Conservation (phyloP, 257 asterid species). For the Solanum phureja region DNA sequence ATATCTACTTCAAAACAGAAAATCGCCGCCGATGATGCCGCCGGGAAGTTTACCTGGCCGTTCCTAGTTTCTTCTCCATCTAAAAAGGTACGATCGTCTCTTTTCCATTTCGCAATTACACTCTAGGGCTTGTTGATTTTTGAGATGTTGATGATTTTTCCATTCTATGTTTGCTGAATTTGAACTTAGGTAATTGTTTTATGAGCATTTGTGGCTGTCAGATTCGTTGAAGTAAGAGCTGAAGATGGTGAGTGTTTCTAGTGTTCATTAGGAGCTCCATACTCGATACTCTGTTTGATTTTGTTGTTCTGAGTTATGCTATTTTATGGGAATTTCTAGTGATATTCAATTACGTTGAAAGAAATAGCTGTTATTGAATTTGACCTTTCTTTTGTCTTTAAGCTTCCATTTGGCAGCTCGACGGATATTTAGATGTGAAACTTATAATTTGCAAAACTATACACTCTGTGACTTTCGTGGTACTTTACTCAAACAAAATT, state of each 20-base stretch:
- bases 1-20: neutral
- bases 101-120: neutral
- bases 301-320: neutral
- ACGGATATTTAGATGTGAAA: neutral
- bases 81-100: neutral
- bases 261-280: neutral
- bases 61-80: neutral
- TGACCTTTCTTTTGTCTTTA: neutral
- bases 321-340: neutral
- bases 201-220: slow-evolving; percentile 4
- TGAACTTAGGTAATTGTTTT: slow-evolving; percentile 13
- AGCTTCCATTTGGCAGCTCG: neutral
- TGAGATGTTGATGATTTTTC: neutral
- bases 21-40: slow-evolving; percentile 6
- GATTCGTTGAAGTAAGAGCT: slow-evolving; percentile 15
- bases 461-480: neutral
- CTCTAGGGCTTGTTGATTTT: neutral
- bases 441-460: neutral
- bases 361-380: neutral
- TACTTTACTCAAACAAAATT: neutral
- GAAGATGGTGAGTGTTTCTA: slow-evolving; percentile 32
- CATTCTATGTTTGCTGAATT: neutral
- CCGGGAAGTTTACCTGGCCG: slow-evolving; percentile 12
- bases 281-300: neutral
- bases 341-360: neutral